These are phyloP conservation scores for Neonectria punicea DNA, from an alignment of 2,329 filamentous ascomycete genomes.

Conservation along the genomic window DNA sequence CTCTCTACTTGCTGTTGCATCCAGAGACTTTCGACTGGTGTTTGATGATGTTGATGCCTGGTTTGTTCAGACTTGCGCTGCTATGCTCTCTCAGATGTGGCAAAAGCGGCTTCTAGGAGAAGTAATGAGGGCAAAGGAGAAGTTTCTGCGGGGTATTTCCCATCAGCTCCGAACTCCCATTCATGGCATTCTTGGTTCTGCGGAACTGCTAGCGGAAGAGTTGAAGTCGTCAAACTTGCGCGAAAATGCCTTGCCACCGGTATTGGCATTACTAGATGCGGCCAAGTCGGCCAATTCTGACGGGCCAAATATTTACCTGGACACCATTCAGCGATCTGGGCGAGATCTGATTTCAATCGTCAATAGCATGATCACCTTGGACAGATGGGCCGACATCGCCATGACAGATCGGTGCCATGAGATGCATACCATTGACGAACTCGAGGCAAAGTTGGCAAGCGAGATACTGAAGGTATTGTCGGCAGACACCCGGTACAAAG, in stretches of 20 bases:
- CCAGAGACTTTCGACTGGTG: constrained; percentile 53
- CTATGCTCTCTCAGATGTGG: constrained; percentile 50
- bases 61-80: constrained; percentile 55
- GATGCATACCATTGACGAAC: constrained; percentile 21
- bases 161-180: constrained; percentile 60
- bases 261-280: constrained; percentile 7
- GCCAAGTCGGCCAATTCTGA: constrained; percentile 6
- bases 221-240: constrained; percentile 39
- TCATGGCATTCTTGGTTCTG: constrained; percentile 55
- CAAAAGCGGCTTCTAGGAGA: constrained; percentile 53
- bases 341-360: constrained; percentile 56
- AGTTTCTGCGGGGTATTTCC: constrained; percentile 56
- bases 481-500: constrained; percentile 20
- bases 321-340: constrained; percentile 52
- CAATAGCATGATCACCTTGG: constrained; percentile 56
- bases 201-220: constrained; percentile 55
- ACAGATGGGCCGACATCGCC: constrained; percentile 51
- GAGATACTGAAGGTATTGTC: constrained; percentile 11
- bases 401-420: constrained; percentile 45
- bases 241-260: background rate
- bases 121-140: constrained; percentile 55
- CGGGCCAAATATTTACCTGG: constrained; percentile 35
- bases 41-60: constrained; percentile 60
- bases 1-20: constrained; percentile 52
- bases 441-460: constrained; percentile 30